Base-by-base conservation (phyloP, 176 grass and related monocot species). In the Triticum monococcum region DNA sequence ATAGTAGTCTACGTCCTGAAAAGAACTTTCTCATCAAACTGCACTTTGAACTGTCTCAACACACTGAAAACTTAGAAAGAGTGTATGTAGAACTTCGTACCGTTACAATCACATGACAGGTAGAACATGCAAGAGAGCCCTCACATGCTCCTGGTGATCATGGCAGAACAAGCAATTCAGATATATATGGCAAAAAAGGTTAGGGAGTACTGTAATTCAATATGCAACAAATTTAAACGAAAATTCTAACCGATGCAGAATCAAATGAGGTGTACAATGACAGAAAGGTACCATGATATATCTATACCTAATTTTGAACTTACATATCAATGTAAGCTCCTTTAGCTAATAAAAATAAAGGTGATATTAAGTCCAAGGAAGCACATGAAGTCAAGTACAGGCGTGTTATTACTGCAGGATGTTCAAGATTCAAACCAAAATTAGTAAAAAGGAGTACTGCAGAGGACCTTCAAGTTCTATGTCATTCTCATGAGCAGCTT, bases 401-500 rank as follows among this genome's bases (percentile, higher is more conserved):
- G 10, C 5, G 16, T 74, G 20, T 31, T 22, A 40, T n/a, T 67
- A 81, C 46, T 59, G 25, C 5, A 12, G 25, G 41, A 11, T 11
- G 13, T 17, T 77, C 40, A 28, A 31, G 16, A 31, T n/a, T 60
- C 33, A 62, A 87, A 84, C 5, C 0, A 80, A 64, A 75, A 80
- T 18, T 8, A 73, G 45, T 23, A 79, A 68, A 33, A 84, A 30
- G 35, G 14, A 66, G 20, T 4, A 74, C 36, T 4, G 1, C 0
- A 56, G 83, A 81, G 14, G 38, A 98, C 90, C 94, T 96, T 98
- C 94, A 64, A 98, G 92, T 77, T 98, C 94, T 84, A 96, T 92
- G 80, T 98, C 92, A 87, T 98, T 98, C 86, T 98, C 97, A 90
- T 96, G 92, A 86, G 94, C 93, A 75, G 86, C 93, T 80, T 98